Conservation (phyloP, 2,329 filamentous ascomycete genomes). For the Claviceps africana region DNA sequence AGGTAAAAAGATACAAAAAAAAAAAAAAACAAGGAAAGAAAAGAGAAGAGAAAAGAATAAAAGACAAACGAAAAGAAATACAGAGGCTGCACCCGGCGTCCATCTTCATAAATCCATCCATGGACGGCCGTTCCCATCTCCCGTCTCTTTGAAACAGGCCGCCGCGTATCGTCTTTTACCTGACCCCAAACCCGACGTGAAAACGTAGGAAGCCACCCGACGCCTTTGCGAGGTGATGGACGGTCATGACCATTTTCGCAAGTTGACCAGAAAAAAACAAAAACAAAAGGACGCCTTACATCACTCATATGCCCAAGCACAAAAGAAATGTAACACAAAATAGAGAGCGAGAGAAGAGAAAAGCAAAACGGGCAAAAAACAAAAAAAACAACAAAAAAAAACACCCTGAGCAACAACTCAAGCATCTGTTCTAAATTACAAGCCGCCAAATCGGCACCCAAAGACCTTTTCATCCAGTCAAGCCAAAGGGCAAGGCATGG, state of each 20-base stretch:
- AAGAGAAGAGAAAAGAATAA: neutral
- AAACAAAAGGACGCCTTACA: neutral
- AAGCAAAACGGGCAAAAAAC: neutral
- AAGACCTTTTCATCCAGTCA: neutral
- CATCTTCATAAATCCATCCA: neutral
- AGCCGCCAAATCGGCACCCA: neutral
- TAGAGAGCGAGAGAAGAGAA: neutral
- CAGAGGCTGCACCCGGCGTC: neutral
- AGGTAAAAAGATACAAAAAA: no score
- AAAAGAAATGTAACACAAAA: slow-evolving; percentile 2
- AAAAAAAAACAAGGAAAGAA: neutral
- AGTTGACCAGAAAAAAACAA: no score
- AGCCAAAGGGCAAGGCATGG: neutral
- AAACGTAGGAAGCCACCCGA: no score
- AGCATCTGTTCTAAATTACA: neutral
- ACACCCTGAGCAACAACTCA: neutral
- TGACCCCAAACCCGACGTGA: no score
- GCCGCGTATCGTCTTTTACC: no score
- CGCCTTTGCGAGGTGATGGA: no score
- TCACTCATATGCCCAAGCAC: slow-evolving; percentile 1
- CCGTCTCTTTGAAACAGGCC: no score
- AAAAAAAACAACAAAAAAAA: neutral
- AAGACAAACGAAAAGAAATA: neutral
- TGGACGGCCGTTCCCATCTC: no score
- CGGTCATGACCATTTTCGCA: neutral